These are phyloP conservation scores for Skeletonema potamos DNA, from an alignment of 108 stramenopile genomes.

Conservation along the genomic window DNA sequence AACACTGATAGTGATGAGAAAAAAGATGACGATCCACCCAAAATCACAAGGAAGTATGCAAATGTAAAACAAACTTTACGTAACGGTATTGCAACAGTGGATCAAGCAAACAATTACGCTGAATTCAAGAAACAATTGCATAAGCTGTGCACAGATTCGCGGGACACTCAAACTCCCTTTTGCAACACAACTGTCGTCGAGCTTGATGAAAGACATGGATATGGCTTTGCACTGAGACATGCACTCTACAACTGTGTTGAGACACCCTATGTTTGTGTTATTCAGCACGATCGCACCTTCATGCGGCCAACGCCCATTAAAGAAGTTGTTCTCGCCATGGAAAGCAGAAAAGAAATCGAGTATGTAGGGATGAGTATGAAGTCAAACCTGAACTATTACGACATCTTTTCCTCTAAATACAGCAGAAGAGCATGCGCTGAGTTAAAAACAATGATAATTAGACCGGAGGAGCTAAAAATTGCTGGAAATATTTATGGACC, in stretches of 20 bases:
- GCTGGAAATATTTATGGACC: slow-evolving; percentile 59
- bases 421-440: slow-evolving; percentile 58
- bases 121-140: slow-evolving; percentile 61
- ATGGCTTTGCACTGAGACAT: slow-evolving; percentile 85
- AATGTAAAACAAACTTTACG: slow-evolving; percentile 78
- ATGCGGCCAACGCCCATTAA: slow-evolving; percentile 71
- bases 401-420: slow-evolving; percentile 73
- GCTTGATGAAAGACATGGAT: slow-evolving; percentile 73
- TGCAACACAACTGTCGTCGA: slow-evolving; percentile 64
- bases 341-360: slow-evolving; percentile 54
- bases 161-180: slow-evolving; percentile 36
- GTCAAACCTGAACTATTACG: slow-evolving; percentile 73
- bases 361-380: slow-evolving; percentile 84
- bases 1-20: slow-evolving; percentile 33
- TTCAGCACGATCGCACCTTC: slow-evolving; percentile 91
- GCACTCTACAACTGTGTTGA: slow-evolving; percentile 56
- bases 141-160: slow-evolving; percentile 50
- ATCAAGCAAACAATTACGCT: slow-evolving; percentile 66
- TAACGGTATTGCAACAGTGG: slow-evolving; percentile 70
- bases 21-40: slow-evolving; percentile 16
- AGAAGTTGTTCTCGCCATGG: slow-evolving; percentile 66
- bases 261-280: slow-evolving; percentile 85
- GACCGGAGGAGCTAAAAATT: slow-evolving; percentile 64
- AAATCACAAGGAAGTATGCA: slow-evolving; percentile 56
- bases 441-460: slow-evolving; percentile 46